Conservation (phyloP, 2,329 filamentous ascomycete genomes). For the Trichoderma sp. region DNA sequence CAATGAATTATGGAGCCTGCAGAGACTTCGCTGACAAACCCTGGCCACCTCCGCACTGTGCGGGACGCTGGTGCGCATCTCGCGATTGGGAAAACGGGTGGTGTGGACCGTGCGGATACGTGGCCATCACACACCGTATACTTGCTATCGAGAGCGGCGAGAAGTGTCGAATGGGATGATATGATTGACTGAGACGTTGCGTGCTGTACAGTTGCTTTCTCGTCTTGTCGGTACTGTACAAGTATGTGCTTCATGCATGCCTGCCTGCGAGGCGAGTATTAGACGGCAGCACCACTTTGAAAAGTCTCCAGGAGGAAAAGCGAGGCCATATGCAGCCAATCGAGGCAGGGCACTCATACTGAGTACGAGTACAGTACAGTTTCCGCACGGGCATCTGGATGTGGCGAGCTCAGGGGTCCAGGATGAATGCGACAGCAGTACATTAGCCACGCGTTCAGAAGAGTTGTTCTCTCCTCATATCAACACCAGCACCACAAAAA, state of each 20-base stretch:
- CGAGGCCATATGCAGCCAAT: background rate
- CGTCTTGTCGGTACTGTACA: constrained; percentile 4
- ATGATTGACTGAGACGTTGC: background rate
- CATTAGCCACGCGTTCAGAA: background rate
- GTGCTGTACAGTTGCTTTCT: background rate
- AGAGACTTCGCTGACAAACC: constrained; percentile 22
- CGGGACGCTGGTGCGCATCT: constrained; percentile 3
- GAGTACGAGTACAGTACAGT: background rate
- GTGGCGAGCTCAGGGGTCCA: background rate
- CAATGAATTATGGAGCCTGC: constrained; percentile 22
- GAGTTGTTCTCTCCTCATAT: background rate
- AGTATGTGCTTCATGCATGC: background rate
- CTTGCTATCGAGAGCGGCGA: background rate
- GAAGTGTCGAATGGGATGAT: background rate
- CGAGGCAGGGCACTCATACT: background rate
- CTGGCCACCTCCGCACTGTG: constrained; percentile 11
- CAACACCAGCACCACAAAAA: background rate
- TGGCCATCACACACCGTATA: background rate
- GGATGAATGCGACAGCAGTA: background rate
- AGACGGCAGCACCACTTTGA: background rate
- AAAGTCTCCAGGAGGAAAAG: background rate
- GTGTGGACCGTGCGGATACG: background rate
- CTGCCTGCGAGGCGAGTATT: background rate
- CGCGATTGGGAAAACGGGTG: constrained; percentile 9
- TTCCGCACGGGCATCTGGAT: background rate